A percentile compares a stretch with the other conserved stretches of the same genome.
These are phyloP conservation scores for Cyclocybe cylindracea DNA, from an alignment of 768 basidiomycete species.

Conservation along the genomic window DNA sequence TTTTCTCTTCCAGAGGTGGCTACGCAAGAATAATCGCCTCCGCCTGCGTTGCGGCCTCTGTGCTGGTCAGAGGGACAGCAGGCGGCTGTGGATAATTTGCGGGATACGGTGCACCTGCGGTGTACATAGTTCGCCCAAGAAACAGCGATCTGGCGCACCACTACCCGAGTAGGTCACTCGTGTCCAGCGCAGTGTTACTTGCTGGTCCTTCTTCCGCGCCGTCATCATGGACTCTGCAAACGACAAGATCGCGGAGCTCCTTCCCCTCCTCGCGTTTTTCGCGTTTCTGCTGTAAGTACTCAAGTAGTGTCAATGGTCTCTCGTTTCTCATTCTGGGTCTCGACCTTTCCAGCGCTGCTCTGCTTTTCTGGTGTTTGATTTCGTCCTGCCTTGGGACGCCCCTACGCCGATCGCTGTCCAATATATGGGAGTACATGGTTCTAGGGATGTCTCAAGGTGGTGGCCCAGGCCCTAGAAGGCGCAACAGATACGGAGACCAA, in stretches of 20 bases:
- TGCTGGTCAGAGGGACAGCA: too few relatives aligned
- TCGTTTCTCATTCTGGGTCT: too few relatives aligned
- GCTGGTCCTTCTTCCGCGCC: background rate
- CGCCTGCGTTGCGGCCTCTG: background rate
- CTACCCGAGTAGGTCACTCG: too few relatives aligned
- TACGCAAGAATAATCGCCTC: background rate
- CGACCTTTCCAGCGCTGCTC: slow-evolving; percentile 27
- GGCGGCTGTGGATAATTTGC: too few relatives aligned
- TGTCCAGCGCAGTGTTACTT: too few relatives aligned
- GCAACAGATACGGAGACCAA: slow-evolving; percentile 41
- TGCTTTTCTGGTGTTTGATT: slow-evolving; percentile 64
- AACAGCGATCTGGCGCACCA: background rate
- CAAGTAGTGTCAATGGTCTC: background rate
- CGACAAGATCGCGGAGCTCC: slow-evolving; percentile 31
- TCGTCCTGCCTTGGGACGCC: slow-evolving; percentile 66
- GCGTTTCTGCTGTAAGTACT: slow-evolving; percentile 48
- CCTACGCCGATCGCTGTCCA: slow-evolving; percentile 42
- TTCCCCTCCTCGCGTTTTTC: slow-evolving; percentile 46
- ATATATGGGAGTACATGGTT: slow-evolving; percentile 48
- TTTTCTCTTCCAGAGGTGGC: background rate
- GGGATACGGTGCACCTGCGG: too few relatives aligned
- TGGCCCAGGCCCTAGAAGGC: slow-evolving; percentile 26
- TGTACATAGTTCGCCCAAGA: too few relatives aligned
- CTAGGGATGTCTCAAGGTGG: slow-evolving; percentile 33
- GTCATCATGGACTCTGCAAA: slow-evolving; percentile 18